Evolutionary conservation across 768 basidiomycete genomes (phyloP).

Genomic region (Dioszegia crocea): DNA sequence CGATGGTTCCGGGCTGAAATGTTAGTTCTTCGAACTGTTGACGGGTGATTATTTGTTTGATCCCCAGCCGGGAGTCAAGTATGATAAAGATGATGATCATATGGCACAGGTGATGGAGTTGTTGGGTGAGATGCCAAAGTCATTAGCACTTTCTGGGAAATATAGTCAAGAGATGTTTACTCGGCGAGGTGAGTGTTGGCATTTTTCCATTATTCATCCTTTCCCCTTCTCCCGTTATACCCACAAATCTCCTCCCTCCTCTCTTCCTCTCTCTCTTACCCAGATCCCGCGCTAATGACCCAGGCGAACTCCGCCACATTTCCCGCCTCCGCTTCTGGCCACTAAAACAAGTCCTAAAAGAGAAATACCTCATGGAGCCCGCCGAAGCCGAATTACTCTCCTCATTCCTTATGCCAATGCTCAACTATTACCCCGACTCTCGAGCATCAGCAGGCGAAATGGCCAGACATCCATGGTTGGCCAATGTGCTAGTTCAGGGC

Average conservation of each 20-base stretch:
- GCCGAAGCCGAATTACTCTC: constrained; percentile 75
- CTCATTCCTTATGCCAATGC: constrained; percentile 81
- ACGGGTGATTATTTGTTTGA: constrained; percentile 99
- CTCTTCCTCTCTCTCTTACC: neutral
- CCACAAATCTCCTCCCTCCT: no score
- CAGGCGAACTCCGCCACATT: constrained; percentile 86
- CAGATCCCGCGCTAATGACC: neutral
- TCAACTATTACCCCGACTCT: constrained; percentile 79
- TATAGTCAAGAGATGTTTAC: constrained; percentile 94
- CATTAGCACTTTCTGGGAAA: constrained; percentile 80
- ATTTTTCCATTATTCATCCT: no score
- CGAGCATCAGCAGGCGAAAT: constrained; percentile 84
- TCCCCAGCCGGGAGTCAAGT: constrained; percentile 87
- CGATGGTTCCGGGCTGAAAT: neutral
- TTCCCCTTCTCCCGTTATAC: no score
- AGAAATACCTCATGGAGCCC: constrained; percentile 91
- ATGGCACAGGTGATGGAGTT: constrained; percentile 98
- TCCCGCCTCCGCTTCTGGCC: constrained; percentile 82
- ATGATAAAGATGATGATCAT: constrained; percentile 96
- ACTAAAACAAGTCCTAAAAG: constrained; percentile 73
- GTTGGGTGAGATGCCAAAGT: constrained; percentile 68
- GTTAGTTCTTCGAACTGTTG: constrained; percentile 85
- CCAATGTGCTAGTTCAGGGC: constrained; percentile 77
- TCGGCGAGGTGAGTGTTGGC: constrained; percentile 72
- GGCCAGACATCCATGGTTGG: constrained; percentile 80